These are phyloP conservation scores for Davidsoniella virescens DNA, from an alignment of 2,329 filamentous ascomycete species.

Conservation along the genomic window DNA sequence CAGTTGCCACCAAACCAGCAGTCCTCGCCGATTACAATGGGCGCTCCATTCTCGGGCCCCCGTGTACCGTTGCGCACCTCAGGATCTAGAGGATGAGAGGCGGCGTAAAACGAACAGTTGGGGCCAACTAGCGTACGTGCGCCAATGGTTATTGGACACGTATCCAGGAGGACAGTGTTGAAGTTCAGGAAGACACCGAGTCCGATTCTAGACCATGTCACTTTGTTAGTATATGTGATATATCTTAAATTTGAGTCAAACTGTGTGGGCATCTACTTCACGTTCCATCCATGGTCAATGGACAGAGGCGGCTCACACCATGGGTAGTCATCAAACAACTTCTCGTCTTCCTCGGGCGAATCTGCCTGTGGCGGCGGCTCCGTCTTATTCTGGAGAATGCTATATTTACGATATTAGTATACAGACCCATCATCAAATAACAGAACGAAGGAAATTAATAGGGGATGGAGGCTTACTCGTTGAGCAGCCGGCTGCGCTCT, in stretches of 20 bases:
- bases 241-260: neutral
- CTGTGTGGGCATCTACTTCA: conserved; percentile 28
- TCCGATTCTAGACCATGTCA: conserved; percentile 33
- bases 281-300: conserved; percentile 64
- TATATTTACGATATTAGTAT: neutral
- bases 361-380: conserved; percentile 43
- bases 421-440: neutral
- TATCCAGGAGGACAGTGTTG: conserved; percentile 63
- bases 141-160: conserved; percentile 57
- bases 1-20: conserved; percentile 65
- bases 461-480: conserved; percentile 40
- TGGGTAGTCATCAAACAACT: conserved; percentile 44
- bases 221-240: neutral
- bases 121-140: conserved; percentile 64
- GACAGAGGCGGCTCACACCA: conserved; percentile 55
- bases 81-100: conserved; percentile 62
- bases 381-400: conserved; percentile 45
- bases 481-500: conserved; percentile 49
- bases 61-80: conserved; percentile 54
- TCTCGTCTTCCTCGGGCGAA: conserved; percentile 37
- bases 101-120: conserved; percentile 60
- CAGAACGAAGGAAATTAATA: neutral
- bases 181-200: conserved; percentile 58
- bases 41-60: conserved; percentile 59
- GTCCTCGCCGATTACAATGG: conserved; percentile 64